These are phyloP conservation scores for Gelatoporia subvermispora DNA, from an alignment of 768 basidiomycete genomes.

Conservation along the genomic window DNA sequence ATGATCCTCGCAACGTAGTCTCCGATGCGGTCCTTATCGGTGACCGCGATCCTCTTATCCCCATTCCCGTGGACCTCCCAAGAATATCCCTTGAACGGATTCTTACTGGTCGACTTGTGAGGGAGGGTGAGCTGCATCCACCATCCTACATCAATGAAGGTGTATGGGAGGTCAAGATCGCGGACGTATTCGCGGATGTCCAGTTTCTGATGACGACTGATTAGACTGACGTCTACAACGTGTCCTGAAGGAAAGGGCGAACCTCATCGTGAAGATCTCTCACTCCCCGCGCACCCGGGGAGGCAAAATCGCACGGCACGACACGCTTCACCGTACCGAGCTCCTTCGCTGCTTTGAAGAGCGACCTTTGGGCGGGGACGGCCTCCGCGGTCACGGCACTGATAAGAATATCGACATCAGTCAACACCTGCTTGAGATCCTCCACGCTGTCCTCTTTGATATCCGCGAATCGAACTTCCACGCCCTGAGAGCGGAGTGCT, in stretches of 20 bases:
- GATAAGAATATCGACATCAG: slow-evolving; percentile 16
- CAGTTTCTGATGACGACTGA: slow-evolving; percentile 20
- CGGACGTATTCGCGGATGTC: slow-evolving; percentile 22
- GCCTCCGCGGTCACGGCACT: slow-evolving; percentile 5
- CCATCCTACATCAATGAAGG: slow-evolving; percentile 30
- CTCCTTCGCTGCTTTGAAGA: slow-evolving; percentile 16
- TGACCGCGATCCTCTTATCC: slow-evolving; percentile 16
- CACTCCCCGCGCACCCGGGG: slow-evolving; percentile 10
- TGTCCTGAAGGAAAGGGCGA: not conserved
- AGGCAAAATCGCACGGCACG: slow-evolving; percentile 22
- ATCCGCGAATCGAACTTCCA: slow-evolving; percentile 5
- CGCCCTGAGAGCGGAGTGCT: slow-evolving; percentile 2
- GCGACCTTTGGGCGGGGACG: slow-evolving; percentile 9
- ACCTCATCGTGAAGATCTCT: slow-evolving; percentile 9
- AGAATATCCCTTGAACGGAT: not conserved
- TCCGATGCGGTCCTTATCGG: slow-evolving; percentile 22
- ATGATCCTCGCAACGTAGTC: slow-evolving; percentile 26
- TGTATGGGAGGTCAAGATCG: slow-evolving; percentile 21
- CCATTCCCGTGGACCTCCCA: slow-evolving; percentile 15
- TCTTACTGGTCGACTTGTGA: not conserved
- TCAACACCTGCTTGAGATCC: slow-evolving; percentile 9
- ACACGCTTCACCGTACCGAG: slow-evolving; percentile 16
- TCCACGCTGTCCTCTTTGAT: slow-evolving; percentile 3
- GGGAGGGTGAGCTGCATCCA: slow-evolving; percentile 24
- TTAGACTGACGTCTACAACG: not conserved